Base-by-base conservation (phyloP, 2,329 filamentous ascomycete genomes). In the Diaporthe australafricana region DNA sequence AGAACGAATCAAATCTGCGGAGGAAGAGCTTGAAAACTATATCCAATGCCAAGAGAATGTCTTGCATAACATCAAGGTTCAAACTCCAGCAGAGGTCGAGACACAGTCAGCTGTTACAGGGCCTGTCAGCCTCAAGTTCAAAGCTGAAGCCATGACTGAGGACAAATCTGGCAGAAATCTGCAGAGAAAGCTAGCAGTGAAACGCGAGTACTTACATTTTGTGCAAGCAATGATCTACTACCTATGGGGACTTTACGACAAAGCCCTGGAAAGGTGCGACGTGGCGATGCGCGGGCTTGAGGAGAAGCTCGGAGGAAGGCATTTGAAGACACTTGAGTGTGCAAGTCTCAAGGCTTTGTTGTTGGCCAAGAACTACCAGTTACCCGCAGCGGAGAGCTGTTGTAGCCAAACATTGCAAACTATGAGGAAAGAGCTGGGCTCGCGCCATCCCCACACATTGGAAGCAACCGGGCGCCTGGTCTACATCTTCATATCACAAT, bases 291-390 rank as follows among this genome's bases (percentile, higher is more conserved):
- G 7, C n/a, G 50, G 50, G 17, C 50, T 53, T 20, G 50, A 53
- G 16, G 27, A 53, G 7, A 53, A 3, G 50, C 50, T 53, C 8
- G 50, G 50, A n/a, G 27, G 25, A 32, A 32, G 50, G 50, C 50
- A 53, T 11, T 30, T 53, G 50, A 53, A 53, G 27, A 53, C 50
- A 2, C 50, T 53, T 3, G 50, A 53, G 17, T 53, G 50, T n/a
- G 50, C 50, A n/a, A 53, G 50, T 32, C 50, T 53, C 50, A 53
- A n/a, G 27, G 50, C 50, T 20, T 53, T 53, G 16, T 53, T 53
- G 27, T 17, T 53, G 25, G 50, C 50, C 16, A 53, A 53, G 50
- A 53, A 53, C 17, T 53, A 32, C 5, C 50, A 30, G 7, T 32
- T 53, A 17, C 32, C 50, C 32, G 50, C 50, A 32, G 50, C 50